Conservation (phyloP, 768 basidiomycete species). For the Trametes sanguinea region DNA sequence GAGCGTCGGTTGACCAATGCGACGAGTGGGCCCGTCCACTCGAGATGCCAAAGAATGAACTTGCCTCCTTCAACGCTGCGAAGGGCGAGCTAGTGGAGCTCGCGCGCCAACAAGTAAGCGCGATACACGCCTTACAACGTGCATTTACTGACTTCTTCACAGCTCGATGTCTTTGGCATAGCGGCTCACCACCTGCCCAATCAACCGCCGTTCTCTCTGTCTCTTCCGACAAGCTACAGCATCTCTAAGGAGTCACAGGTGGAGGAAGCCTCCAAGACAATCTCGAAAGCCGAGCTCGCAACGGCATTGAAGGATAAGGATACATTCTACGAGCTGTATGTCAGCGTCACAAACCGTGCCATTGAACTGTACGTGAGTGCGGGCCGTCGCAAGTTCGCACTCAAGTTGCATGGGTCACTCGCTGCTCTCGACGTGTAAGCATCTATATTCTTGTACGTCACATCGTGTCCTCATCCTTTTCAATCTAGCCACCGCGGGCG, state of each 20-base stretch:
- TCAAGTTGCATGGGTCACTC: slow-evolving; percentile 81
- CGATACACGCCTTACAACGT: neutral
- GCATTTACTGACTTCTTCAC: slow-evolving; percentile 3
- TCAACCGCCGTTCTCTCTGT: slow-evolving; percentile 70
- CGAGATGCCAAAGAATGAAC: slow-evolving; percentile 47
- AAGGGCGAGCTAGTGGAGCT: slow-evolving; percentile 90
- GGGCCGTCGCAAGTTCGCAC: slow-evolving; percentile 82
- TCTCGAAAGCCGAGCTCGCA: slow-evolving; percentile 65
- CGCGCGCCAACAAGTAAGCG: slow-evolving; percentile 77
- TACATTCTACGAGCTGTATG: slow-evolving; percentile 78
- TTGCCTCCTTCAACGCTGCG: slow-evolving; percentile 64
- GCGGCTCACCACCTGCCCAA: slow-evolving; percentile 69
- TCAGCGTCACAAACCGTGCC: slow-evolving; percentile 72
- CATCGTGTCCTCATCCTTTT: neutral
- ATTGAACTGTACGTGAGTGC: slow-evolving; percentile 83
- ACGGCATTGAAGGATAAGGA: slow-evolving; percentile 56
- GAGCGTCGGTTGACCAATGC: slow-evolving; percentile 78
- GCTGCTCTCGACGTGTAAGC: slow-evolving; percentile 89
- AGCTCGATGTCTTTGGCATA: slow-evolving; percentile 89
- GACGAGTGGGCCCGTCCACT: slow-evolving; percentile 64
- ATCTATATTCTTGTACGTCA: neutral
- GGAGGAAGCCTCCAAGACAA: slow-evolving; percentile 34
- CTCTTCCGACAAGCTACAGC: slow-evolving; percentile 30
- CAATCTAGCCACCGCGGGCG: slow-evolving; percentile 64
- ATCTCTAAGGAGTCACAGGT: slow-evolving; percentile 23